Evolutionary conservation across 1,284 basidiomycete species (phyloP), one percentile per base, ranked within the genome.

Genomic region (Moniliophthora roreri): DNA sequence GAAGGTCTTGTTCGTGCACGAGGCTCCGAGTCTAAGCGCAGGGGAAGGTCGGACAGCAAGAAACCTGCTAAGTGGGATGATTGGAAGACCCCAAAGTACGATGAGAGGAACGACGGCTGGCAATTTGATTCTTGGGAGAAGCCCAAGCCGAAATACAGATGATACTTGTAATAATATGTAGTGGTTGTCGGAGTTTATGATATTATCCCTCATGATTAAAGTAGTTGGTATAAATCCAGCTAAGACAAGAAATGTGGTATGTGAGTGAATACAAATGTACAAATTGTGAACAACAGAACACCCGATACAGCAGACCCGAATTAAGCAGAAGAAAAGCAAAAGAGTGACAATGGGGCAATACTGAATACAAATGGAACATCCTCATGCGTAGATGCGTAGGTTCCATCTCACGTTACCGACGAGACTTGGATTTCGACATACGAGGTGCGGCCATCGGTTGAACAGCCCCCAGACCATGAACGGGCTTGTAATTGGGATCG

Each of bases 401-500:
- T 46, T 45, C 52, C 20, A 38, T 47, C n/a, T 18, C 26, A 24
- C 24, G 28, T 50, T 51, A 49, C 41, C 78, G 77, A 50, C 78
- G 76, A 20, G 71, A 69, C 55, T 78, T 76, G 51, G 76, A 75
- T 64, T 80, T 80, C 7, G 77, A 73, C 23, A 66, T 72, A 51
- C 77, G 72, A 4, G 74, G 71, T 7, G 68, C 57, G 21, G 69
- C 59, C 38, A 67, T 60, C 6, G 73, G 66, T 11, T 74, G 66
- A n/a, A 79, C 73, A 23, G 87, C 84, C 23, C 86, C 89, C 35
- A 87, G 77, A 4, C 90, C 90, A 64, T 93, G 89, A n/a, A 76
- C 70, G 21, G 91, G 91, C 24, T 79, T 73, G 64, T 91, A 94
- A 56, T 86, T 81, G 1, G 81, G 74, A 65, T 95, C 93, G 18